Evolutionary conservation across 371 early-diverging fungal genomes (phyloP).

Genomic region (Lichtheimia hyalospora): DNA sequence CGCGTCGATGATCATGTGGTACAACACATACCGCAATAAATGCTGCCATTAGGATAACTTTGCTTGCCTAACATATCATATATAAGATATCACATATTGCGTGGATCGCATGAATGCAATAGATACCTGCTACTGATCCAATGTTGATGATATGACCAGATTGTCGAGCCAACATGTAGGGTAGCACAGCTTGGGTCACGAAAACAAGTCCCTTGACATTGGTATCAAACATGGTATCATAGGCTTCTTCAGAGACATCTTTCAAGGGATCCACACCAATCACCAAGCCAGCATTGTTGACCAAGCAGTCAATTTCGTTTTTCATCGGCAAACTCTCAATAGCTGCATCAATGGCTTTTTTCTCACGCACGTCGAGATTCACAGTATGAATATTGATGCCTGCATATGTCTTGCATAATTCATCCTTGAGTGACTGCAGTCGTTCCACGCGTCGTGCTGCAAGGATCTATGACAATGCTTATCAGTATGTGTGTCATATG

Average conservation of each 20-base stretch:
- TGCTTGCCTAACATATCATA: conserved; percentile 43
- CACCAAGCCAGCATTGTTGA: conserved; percentile 66
- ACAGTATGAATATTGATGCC: conserved; percentile 57
- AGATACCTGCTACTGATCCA: conserved; percentile 75
- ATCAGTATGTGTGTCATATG: not conserved
- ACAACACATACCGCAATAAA: conserved; percentile 78
- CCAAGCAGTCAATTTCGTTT: conserved; percentile 33
- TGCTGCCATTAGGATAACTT: conserved; percentile 72
- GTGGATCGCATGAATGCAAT: conserved; percentile 1
- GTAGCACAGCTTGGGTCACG: conserved; percentile 80
- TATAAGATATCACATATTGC: conserved; percentile 1
- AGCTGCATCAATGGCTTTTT: conserved; percentile 53
- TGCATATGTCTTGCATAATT: conserved; percentile 48
- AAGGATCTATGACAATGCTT: conserved; percentile 52
- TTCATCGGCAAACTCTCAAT: conserved; percentile 56
- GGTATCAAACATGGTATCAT: conserved; percentile 86
- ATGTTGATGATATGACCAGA: conserved; percentile 89
- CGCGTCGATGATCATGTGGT: no score
- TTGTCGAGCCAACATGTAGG: conserved; percentile 71
- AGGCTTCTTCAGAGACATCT: conserved; percentile 59
- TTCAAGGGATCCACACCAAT: conserved; percentile 80
- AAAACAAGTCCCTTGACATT: conserved; percentile 87
- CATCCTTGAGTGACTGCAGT: conserved; percentile 55
- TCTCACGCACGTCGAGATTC: conserved; percentile 73
- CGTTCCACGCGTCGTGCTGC: conserved; percentile 78